Percentiles rank a stretch among this genome's conserved stretches.
These are phyloP conservation scores for Neonectria coccinea DNA, from an alignment of 2,329 filamentous ascomycete genomes.

Conservation along the genomic window DNA sequence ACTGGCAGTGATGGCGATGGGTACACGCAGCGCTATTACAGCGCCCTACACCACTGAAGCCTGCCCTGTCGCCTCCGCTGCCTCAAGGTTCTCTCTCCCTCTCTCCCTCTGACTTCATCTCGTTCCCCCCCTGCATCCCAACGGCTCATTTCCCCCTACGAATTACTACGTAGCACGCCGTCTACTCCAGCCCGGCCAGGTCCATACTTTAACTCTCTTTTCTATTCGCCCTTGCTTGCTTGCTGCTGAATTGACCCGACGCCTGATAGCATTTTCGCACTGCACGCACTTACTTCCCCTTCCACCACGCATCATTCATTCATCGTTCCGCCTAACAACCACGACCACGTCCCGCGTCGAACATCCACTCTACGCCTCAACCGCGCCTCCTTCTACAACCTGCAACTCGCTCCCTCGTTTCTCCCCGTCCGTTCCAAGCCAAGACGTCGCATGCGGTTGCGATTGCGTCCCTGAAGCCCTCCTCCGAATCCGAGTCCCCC, in stretches of 20 bases:
- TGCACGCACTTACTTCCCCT: not conserved
- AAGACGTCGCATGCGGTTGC: slow-evolving; percentile 20
- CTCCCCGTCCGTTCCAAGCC: slow-evolving; percentile 16
- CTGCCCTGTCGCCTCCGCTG: not conserved
- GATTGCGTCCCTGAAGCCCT: slow-evolving; percentile 11
- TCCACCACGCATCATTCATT: not conserved
- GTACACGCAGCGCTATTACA: too few relatives aligned
- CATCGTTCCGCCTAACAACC: not conserved
- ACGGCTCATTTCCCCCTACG: slow-evolving; percentile 34
- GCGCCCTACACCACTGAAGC: not conserved
- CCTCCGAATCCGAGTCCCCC: slow-evolving; percentile 17
- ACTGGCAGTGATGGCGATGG: too few relatives aligned
- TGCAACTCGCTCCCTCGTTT: not conserved
- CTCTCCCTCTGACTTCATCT: slow-evolving; percentile 19
- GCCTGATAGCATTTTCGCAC: too few relatives aligned
- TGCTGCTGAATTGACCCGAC: too few relatives aligned
- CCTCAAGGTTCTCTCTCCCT: slow-evolving; percentile 2
- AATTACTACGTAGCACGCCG: not conserved
- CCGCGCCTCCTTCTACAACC: not conserved
- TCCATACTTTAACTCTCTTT: not conserved
- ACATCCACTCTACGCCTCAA: not conserved
- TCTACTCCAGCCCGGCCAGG: too few relatives aligned
- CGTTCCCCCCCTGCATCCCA: slow-evolving; percentile 13
- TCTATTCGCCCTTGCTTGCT: slow-evolving; percentile 10
- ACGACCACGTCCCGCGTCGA: too few relatives aligned